These are phyloP conservation scores for Rubia occidens DNA, from an alignment of 305 asterid species.

Conservation along the genomic window DNA sequence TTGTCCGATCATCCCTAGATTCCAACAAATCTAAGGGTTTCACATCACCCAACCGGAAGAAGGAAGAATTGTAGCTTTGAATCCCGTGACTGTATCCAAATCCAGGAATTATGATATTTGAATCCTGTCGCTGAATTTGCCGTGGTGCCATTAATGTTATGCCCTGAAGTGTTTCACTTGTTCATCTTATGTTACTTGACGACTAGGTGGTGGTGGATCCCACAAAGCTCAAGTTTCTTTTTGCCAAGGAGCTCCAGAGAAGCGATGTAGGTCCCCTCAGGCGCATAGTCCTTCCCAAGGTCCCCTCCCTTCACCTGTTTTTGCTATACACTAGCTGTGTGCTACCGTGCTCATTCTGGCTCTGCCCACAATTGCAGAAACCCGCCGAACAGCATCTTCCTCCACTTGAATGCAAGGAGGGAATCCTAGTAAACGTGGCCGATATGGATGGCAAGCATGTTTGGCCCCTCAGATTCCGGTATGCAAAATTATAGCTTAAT, in stretches of 20 bases:
- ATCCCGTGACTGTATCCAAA: too few species aligned
- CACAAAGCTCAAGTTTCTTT: slow-evolving; percentile 23
- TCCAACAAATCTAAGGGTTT: too few species aligned
- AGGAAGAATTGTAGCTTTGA: too few species aligned
- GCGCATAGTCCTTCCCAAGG: slow-evolving; percentile 42
- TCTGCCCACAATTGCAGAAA: slow-evolving; percentile 19
- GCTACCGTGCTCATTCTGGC: not conserved
- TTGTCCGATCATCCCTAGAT: too few species aligned
- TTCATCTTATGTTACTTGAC: not conserved
- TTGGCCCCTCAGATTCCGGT: too few species aligned
- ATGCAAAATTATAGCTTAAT: too few species aligned
- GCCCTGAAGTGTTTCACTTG: not conserved
- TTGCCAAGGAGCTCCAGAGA: slow-evolving; percentile 34
- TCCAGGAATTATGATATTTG: too few species aligned
- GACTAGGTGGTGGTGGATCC: slow-evolving; percentile 21
- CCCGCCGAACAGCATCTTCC: slow-evolving; percentile 37
- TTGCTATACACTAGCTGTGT: not conserved
- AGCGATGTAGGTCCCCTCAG: slow-evolving; percentile 38
- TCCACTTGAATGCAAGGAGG: slow-evolving; percentile 31
- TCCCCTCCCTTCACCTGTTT: not conserved
- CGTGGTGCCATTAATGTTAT: too few species aligned
- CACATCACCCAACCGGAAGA: too few species aligned
- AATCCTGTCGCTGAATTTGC: too few species aligned
- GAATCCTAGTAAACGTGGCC: slow-evolving; percentile 29
- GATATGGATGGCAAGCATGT: slow-evolving; percentile 43